Evolutionary conservation across 2,329 filamentous ascomycete species (phyloP).

Genomic region (Pyrenophora tritici-repentis): DNA sequence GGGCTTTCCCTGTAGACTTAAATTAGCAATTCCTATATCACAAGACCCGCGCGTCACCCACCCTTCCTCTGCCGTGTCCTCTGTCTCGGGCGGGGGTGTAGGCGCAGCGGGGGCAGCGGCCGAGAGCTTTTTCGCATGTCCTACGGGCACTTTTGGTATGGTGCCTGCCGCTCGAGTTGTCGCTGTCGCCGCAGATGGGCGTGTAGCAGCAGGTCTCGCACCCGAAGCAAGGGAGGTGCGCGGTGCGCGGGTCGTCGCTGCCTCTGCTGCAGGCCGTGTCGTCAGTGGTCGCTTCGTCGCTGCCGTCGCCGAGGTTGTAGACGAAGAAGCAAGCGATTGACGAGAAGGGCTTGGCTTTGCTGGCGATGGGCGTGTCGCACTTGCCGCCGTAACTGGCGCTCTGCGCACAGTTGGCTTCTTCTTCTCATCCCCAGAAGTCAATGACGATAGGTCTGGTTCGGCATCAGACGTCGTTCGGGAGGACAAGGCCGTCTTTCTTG

Average conservation of each 20-base stretch:
- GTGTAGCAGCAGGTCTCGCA: constrained; percentile 28
- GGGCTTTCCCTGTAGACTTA: constrained; percentile 22
- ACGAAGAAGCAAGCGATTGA: not conserved
- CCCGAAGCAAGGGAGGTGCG: constrained; percentile 37
- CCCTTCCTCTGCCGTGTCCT: constrained; percentile 14
- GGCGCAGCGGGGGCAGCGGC: constrained; percentile 20
- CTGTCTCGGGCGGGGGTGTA: constrained; percentile 11
- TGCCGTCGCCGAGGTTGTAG: constrained; percentile 22
- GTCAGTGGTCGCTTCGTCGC: constrained; percentile 37
- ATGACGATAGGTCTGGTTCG: constrained; percentile 41
- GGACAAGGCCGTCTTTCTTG: constrained; percentile 28
- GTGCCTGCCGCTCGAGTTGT: constrained; percentile 24
- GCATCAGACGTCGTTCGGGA: constrained; percentile 34
- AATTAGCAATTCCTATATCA: not conserved
- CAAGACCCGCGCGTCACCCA: not conserved
- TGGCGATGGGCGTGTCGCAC: constrained; percentile 30
- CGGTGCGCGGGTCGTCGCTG: constrained; percentile 30
- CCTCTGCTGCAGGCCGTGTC: constrained; percentile 32
- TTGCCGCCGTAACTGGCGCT: constrained; percentile 26
- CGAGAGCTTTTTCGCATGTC: constrained; percentile 41
- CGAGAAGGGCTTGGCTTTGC: constrained; percentile 21
- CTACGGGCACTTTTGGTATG: constrained; percentile 26
- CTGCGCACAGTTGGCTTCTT: constrained; percentile 38
- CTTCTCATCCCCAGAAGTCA: constrained; percentile 46
- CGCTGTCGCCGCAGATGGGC: constrained; percentile 30